Base-by-base conservation (phyloP, 2,329 filamentous ascomycete species). In the Xylaria sp. region DNA sequence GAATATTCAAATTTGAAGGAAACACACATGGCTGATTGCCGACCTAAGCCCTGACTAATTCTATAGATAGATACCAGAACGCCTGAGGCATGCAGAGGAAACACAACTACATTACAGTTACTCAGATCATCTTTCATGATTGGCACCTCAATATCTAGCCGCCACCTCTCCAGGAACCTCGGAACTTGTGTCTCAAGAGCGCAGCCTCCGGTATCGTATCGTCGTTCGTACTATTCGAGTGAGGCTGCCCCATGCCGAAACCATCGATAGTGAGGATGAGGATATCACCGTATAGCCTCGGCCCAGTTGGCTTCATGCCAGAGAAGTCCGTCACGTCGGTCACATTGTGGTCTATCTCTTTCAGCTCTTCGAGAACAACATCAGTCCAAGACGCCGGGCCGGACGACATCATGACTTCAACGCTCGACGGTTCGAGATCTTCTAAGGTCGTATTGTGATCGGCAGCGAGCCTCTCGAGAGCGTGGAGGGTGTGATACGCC, bases 301-400 rank as follows among this genome's bases (percentile, higher is more conserved):
- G 71, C 31, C 59, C 67, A 8, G 54, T 66, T 10, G 66, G 51
- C 28, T 66, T 59, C 63, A 73, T 37, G 23, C 66, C 69, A 34
- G 69, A 69, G 31, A 73, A 51, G 34, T 73, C 48, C 13, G 55
- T 58, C 25, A 70, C 44, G 4, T 66, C 62, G 10, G 46, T 73
- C 23, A 76, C 52, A 31, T 62, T 63, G 4, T 72, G 69, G 34
- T 78, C 72, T 52, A 67, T 65, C 59, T 66, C 52, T 56, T 72
- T 73, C 54, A 80, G 62, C 57, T 78, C 71, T 39, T 74, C 70
- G 10, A 77, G 76, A 44, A 80, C 74, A 15, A 78, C 74, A 20
- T 78, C 78, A 13, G 78, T 78, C 71, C 75, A 80, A 1, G 78
- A 75, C n/a, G 76, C 74, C 0, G 78, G 78, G 0, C 78, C 78